A percentile compares a stretch with the other conserved stretches of the same genome.
Evolutionary conservation across 108 stramenopile species (phyloP).

Genomic region (Cyclostephanos invisitatus): DNA sequence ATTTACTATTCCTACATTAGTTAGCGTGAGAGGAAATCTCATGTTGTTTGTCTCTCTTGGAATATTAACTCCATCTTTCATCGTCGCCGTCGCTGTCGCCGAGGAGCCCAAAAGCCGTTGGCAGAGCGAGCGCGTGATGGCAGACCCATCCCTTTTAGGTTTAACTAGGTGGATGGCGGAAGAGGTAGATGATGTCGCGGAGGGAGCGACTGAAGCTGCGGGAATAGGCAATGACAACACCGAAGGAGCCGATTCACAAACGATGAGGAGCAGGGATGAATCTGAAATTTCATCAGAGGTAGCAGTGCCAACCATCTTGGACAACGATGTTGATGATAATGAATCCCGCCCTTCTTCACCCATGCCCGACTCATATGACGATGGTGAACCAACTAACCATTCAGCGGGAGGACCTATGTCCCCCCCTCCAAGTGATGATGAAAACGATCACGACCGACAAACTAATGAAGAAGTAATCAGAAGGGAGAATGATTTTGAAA

Average conservation of each 20-base stretch:
- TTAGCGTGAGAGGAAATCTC: no score
- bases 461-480: neutral
- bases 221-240: neutral
- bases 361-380: neutral
- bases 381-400: neutral
- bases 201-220: neutral
- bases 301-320: neutral
- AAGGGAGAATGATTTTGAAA: constrained; percentile 16
- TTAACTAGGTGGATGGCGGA: neutral
- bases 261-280: neutral
- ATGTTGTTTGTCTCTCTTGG: no score
- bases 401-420: constrained; percentile 2
- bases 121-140: no score
- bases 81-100: no score
- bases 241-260: neutral
- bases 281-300: neutral
- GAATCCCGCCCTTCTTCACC: neutral
- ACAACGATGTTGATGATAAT: neutral
- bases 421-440: neutral
- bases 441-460: neutral
- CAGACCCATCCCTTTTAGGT: no score
- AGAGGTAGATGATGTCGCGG: neutral
- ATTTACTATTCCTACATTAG: no score
- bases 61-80: no score
- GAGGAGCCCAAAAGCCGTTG: no score